Percentiles rank a stretch among this genome's conserved stretches.
Evolutionary conservation across 1,139 yeast species (phyloP).

Genomic region (Pichia sp.): DNA sequence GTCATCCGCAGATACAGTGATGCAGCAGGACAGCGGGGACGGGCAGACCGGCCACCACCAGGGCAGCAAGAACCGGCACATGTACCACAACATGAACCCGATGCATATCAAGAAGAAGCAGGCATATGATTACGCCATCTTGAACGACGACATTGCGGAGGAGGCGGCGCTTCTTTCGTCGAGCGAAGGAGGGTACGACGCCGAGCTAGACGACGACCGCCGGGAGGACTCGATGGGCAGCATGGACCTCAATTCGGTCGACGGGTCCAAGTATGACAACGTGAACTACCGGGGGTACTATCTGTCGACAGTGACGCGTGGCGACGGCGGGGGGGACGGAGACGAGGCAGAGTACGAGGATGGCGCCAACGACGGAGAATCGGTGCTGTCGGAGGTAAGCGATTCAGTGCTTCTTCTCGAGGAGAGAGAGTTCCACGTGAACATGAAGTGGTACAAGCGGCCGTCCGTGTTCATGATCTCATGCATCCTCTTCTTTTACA

Average conservation of each 20-base stretch:
- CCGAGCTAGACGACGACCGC: constrained; percentile 14
- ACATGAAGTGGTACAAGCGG: constrained; percentile 28
- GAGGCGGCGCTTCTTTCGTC: constrained; percentile 23
- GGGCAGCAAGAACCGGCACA: neutral
- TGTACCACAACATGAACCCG: neutral
- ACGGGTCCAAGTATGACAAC: neutral
- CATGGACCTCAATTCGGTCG: neutral
- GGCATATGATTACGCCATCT: constrained; percentile 15
- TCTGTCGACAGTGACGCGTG: neutral
- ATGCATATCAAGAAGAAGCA: constrained; percentile 3
- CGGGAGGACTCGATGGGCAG: neutral
- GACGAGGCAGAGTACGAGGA: neutral
- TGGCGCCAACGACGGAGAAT: constrained; percentile 2
- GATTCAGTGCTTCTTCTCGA: constrained; percentile 18
- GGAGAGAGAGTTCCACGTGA: constrained; percentile 22
- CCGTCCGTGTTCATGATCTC: constrained; percentile 30
- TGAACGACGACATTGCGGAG: constrained; percentile 19
- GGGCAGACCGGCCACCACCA: neutral
- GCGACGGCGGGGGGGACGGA: neutral
- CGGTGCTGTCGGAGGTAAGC: constrained; percentile 13
- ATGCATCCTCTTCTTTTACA: constrained; percentile 20
- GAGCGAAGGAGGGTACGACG: constrained; percentile 20
- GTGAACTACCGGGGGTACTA: neutral
- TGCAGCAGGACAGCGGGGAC: neutral
- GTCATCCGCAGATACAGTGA: constrained; percentile 16